These are phyloP conservation scores for Anthoceros angustus DNA, from an alignment of 225 moss, liverwort and hornwort genomes.

Conservation along the genomic window DNA sequence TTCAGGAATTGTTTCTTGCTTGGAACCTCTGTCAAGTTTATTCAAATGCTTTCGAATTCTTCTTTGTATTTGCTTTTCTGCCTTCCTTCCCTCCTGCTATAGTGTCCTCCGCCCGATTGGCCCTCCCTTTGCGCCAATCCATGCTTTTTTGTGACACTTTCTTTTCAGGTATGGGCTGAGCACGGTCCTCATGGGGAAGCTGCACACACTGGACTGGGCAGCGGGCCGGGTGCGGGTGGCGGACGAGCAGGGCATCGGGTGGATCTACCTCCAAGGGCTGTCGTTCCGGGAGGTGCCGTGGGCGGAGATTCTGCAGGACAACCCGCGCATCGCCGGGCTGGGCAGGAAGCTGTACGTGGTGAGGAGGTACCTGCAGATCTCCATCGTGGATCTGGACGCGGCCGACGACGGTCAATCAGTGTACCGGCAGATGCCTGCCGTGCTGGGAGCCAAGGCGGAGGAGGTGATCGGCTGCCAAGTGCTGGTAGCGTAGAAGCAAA, in stretches of 20 bases:
- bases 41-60: too few species aligned
- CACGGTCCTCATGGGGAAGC: constrained; percentile 38
- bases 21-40: too few species aligned
- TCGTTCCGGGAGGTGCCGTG: constrained; percentile 24
- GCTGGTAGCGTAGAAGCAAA: constrained; percentile 10
- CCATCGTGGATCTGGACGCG: constrained; percentile 31
- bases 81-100: too few species aligned
- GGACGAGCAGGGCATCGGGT: constrained; percentile 17
- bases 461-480: constrained; percentile 39
- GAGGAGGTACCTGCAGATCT: constrained; percentile 32
- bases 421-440: constrained; percentile 21
- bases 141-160: neutral
- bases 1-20: too few species aligned
- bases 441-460: constrained; percentile 29
- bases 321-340: constrained; percentile 40
- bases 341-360: constrained; percentile 33
- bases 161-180: constrained; percentile 40
- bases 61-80: too few species aligned
- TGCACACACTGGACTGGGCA: constrained; percentile 52
- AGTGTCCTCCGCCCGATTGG: neutral
- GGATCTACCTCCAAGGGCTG: constrained; percentile 39
- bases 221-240: constrained; percentile 40
- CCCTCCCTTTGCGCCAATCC: neutral
- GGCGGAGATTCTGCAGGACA: constrained; percentile 35
- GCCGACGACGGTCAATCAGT: constrained; percentile 11